Base-by-base conservation (phyloP, 2,329 filamentous ascomycete genomes). In the Monilinia fructicola region DNA sequence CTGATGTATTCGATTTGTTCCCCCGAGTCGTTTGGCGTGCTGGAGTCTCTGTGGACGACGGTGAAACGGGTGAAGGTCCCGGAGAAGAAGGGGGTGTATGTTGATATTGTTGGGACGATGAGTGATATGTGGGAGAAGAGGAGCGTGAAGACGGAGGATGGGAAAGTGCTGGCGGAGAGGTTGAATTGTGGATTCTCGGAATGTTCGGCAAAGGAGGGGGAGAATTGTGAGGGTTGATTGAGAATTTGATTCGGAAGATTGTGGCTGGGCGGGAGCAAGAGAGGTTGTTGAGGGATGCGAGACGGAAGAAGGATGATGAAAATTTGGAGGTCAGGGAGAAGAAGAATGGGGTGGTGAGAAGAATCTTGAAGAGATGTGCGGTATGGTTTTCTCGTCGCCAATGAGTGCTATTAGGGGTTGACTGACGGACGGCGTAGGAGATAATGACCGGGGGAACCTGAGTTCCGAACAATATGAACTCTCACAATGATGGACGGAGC, bases 81-180 rank as follows among this genome's bases (percentile, higher is more conserved):
- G 23, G 42, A 50, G 31, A 50, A 53, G 9, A 65, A 53, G 14
- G 54, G 31, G 14, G 12, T 60, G 2, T 40, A 60, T 52, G 54
- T 65, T 23, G 42, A 59, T 11, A n/a, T 65, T 21, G 44, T 65
- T 3, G 54, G 54, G 12, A 42, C 12, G 2, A 65, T 65, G 63
- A 59, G 42, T 28, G 63, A 65, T 35, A 9, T 60, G 35, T 53
- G 54, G 63, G 63, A 65, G 26, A 65, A 65, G 46, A 53, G 63
- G 21, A 28, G 35, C 6, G 63, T 65, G 9, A 48, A 35, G 31
- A 35, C 44, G 2, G 63, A 44, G 9, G 63, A 60, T 26, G 63
- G 54, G 21, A 65, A 44, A 38, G 35, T 16, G 23, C 5, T 60
- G 35, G 54, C 63, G 3, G 35, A 60, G 35, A 65, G 44, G 26